These are phyloP conservation scores for Cadophora gregata DNA, from an alignment of 2,329 filamentous ascomycete species.

Conservation along the genomic window DNA sequence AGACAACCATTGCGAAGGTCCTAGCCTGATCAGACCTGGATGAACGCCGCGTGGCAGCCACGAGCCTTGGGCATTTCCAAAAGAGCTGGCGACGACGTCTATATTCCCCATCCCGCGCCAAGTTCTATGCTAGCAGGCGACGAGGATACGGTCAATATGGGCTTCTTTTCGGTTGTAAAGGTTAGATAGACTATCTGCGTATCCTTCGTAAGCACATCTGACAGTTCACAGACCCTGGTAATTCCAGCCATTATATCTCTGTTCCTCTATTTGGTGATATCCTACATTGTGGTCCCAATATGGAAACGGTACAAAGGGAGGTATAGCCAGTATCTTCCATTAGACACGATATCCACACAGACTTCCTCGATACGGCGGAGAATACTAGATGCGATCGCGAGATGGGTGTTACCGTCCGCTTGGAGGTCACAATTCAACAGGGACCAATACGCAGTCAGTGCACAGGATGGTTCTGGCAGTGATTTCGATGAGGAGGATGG, in stretches of 20 bases:
- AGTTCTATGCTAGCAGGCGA: conserved; percentile 42
- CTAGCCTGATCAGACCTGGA: not conserved
- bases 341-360: conserved; percentile 66
- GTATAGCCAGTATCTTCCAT: conserved; percentile 76
- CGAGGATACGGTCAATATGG: conserved; percentile 36
- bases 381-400: conserved; percentile 50
- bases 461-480: conserved; percentile 52
- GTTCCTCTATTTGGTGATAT: conserved; percentile 68
- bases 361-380: conserved; percentile 61
- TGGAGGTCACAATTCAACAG: conserved; percentile 54
- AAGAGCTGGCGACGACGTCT: conserved; percentile 30
- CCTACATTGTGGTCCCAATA: conserved; percentile 69
- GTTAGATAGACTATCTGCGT: conserved; percentile 30
- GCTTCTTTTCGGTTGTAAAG: conserved; percentile 42
- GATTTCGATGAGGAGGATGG: conserved; percentile 71
- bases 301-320: conserved; percentile 73
- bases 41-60: conserved; percentile 23
- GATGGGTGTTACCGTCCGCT: conserved; percentile 52
- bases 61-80: conserved; percentile 11
- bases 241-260: conserved; percentile 75
- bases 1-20: not conserved
- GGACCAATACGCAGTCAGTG: conserved; percentile 47
- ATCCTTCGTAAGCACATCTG: conserved; percentile 15
- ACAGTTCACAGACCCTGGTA: conserved; percentile 64
- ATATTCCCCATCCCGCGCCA: conserved; percentile 43